These are phyloP conservation scores for Salix suchowensis DNA, from an alignment of 345 rosid genomes.

Conservation along the genomic window DNA sequence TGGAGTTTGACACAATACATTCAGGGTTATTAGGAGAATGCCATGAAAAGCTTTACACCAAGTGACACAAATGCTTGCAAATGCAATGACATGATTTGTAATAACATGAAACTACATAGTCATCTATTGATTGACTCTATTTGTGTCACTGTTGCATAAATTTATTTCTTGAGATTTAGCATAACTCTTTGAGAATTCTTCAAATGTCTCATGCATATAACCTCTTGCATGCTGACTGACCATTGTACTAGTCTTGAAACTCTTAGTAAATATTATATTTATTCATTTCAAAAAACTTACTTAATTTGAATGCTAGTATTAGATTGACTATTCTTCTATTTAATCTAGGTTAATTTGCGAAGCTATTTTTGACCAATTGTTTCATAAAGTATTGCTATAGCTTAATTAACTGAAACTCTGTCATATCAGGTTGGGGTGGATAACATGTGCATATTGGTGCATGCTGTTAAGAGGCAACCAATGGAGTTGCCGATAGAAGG, in stretches of 20 bases:
- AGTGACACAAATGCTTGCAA: background rate
- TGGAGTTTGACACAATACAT: background rate
- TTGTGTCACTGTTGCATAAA: background rate
- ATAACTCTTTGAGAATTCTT: background rate
- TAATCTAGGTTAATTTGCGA: background rate
- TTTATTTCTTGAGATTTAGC: background rate
- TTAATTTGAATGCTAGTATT: background rate
- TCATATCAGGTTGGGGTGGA: slow-evolving; percentile 85
- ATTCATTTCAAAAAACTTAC: background rate
- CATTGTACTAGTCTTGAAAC: background rate
- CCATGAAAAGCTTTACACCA: background rate
- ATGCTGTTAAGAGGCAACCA: slow-evolving; percentile 92
- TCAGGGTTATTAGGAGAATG: background rate
- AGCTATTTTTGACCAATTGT: background rate
- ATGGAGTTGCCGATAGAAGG: slow-evolving; percentile 70
- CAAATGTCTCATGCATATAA: background rate
- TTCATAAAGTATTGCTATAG: slow-evolving; percentile 1
- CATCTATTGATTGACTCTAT: background rate
- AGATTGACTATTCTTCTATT: background rate
- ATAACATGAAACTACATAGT: background rate
- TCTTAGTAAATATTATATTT: background rate
- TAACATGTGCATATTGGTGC: slow-evolving; percentile 94
- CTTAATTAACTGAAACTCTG: slow-evolving; percentile 8
- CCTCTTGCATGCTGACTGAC: background rate
- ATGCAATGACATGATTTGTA: background rate